phyloP scores from a whole-genome alignment of 495 filamentous ascomycete species.

The Filosporella fistucella region DNA sequence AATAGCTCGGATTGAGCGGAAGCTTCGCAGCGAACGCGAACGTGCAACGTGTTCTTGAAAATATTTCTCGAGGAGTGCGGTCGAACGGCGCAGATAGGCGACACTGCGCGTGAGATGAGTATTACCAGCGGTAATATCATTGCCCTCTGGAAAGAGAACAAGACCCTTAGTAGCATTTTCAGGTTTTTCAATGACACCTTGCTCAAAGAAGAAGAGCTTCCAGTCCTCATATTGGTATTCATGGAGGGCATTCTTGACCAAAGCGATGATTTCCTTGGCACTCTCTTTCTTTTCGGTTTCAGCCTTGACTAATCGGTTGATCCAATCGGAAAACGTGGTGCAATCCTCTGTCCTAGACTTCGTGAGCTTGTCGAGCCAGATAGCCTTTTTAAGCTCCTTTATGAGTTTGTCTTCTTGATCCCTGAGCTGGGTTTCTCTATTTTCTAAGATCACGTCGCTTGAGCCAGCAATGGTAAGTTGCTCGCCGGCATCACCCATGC shows the following conservation, averaged over 20 bases:
- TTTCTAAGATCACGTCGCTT: not conserved
- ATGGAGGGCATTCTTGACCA: not conserved
- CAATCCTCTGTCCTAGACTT: not conserved
- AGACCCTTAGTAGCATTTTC: not conserved
- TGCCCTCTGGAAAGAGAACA: not conserved
- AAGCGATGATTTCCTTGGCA: not conserved
- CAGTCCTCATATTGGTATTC: not conserved
- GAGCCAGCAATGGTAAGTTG: not conserved
- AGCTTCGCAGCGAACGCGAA: not conserved
- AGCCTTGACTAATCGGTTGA: not conserved
- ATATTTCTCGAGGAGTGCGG: not conserved
- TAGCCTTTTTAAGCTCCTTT: slow-evolving; percentile 41
- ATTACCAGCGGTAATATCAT: not conserved
- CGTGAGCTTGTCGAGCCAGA: not conserved
- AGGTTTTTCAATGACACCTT: not conserved
- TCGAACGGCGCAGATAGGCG: not conserved
- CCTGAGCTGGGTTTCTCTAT: not conserved
- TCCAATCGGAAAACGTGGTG: not conserved
- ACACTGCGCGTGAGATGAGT: not conserved
- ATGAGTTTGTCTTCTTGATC: slow-evolving; percentile 25
- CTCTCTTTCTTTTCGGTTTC: not conserved
- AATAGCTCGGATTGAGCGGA: not conserved
- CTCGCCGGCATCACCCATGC: not conserved
- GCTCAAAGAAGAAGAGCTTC: not conserved
- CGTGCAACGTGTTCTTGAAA: not conserved